Conservation (phyloP, 2,329 filamentous ascomycete species). For the Cordyceps pruinosa region DNA sequence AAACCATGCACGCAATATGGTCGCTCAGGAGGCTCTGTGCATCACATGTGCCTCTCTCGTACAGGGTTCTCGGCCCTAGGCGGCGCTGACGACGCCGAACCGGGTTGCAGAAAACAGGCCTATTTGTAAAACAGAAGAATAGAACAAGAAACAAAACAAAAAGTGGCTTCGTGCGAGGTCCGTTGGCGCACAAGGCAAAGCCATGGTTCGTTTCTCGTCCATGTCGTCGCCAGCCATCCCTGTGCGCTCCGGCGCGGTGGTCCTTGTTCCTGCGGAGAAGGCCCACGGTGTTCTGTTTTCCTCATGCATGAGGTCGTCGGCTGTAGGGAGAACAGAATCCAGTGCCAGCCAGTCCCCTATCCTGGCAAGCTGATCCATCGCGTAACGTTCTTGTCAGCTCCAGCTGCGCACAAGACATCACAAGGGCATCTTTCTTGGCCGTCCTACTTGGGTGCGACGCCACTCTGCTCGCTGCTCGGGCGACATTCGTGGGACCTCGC, state of each 20-base stretch:
- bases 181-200: neutral
- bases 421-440: neutral
- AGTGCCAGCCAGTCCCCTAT: neutral
- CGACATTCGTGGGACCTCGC: neutral
- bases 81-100: neutral
- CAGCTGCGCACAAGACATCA: neutral
- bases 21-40: neutral
- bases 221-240: neutral
- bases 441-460: neutral
- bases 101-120: neutral
- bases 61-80: neutral
- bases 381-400: neutral
- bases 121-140: neutral
- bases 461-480: neutral
- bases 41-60: neutral
- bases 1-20: neutral
- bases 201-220: neutral
- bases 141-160: neutral
- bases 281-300: neutral
- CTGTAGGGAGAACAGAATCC: neutral
- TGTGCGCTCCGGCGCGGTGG: neutral
- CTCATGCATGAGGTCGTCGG: neutral
- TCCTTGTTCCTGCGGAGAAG: neutral
- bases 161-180: neutral
- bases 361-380: neutral